phyloP scores from a whole-genome alignment of 2,329 filamentous ascomycete genomes.

The Diaporthe ampelina region DNA sequence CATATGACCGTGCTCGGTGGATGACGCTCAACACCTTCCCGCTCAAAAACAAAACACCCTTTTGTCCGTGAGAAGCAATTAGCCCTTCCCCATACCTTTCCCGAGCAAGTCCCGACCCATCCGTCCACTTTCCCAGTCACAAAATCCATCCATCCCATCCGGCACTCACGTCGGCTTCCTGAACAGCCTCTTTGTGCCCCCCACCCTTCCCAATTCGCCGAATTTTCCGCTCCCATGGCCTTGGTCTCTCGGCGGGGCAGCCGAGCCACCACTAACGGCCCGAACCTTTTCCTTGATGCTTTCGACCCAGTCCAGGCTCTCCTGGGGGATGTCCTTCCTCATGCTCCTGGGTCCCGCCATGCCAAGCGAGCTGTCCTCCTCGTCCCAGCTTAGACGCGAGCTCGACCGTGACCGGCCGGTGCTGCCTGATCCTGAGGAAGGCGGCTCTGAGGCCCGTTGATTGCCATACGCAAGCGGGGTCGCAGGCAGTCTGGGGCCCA shows the following conservation, averaged over 20 bases:
- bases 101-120: not conserved
- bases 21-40: slow-evolving; percentile 31
- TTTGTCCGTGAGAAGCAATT: slow-evolving; percentile 22
- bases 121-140: slow-evolving; percentile 20
- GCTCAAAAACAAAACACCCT: slow-evolving; percentile 7
- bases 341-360: slow-evolving; percentile 79
- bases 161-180: slow-evolving; percentile 56
- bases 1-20: slow-evolving; percentile 19
- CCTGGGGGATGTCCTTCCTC: slow-evolving; percentile 76
- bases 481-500: slow-evolving; percentile 50
- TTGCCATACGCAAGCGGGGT: slow-evolving; percentile 58
- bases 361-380: slow-evolving; percentile 74
- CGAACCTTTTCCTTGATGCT: slow-evolving; percentile 86
- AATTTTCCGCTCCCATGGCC: slow-evolving; percentile 59
- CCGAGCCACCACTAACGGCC: slow-evolving; percentile 70
- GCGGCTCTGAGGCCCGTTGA: slow-evolving; percentile 54
- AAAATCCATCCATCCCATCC: slow-evolving; percentile 28
- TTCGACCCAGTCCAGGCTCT: slow-evolving; percentile 85
- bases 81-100: slow-evolving; percentile 4
- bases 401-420: slow-evolving; percentile 62
- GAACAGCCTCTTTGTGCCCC: slow-evolving; percentile 80
- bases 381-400: slow-evolving; percentile 69
- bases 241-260: slow-evolving; percentile 48
- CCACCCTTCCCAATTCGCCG: slow-evolving; percentile 79
- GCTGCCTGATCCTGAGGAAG: slow-evolving; percentile 58